A percentile compares a stretch with the other conserved stretches of the same genome.
phyloP scores from a whole-genome alignment of 768 basidiomycete genomes.

The Rhizopogon vinicolor region DNA sequence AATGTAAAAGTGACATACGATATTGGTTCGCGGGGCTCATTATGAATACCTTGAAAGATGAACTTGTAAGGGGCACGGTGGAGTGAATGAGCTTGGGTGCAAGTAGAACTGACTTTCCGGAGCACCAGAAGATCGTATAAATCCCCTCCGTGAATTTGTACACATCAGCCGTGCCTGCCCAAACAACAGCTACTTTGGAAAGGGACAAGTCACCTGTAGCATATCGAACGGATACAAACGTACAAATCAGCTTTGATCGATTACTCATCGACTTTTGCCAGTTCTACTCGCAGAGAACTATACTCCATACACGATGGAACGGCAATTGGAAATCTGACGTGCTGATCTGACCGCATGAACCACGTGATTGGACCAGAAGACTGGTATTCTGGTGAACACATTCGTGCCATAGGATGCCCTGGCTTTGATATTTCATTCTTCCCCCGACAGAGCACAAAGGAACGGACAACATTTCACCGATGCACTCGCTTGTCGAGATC shows the following conservation, averaged over 20 bases:
- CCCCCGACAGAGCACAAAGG: neutral
- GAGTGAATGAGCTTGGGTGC: neutral
- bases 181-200: neutral
- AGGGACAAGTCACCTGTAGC: no score
- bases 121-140: neutral
- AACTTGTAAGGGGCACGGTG: neutral
- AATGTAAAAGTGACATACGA: neutral
- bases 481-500: neutral
- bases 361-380: neutral
- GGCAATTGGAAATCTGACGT: neutral
- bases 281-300: neutral
- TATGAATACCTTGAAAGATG: neutral
- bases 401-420: neutral
- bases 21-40: neutral
- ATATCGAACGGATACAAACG: neutral
- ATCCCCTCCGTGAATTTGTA: neutral
- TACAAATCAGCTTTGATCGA: neutral
- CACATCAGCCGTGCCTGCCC: neutral
- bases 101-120: neutral
- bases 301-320: neutral
- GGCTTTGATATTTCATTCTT: neutral
- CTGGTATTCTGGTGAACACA: neutral
- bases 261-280: neutral
- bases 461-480: neutral
- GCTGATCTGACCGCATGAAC: neutral